Percentiles rank a stretch among this genome's conserved stretches.
phyloP scores from a whole-genome alignment of 345 rosid genomes.

The Pugionium dolabratum region DNA sequence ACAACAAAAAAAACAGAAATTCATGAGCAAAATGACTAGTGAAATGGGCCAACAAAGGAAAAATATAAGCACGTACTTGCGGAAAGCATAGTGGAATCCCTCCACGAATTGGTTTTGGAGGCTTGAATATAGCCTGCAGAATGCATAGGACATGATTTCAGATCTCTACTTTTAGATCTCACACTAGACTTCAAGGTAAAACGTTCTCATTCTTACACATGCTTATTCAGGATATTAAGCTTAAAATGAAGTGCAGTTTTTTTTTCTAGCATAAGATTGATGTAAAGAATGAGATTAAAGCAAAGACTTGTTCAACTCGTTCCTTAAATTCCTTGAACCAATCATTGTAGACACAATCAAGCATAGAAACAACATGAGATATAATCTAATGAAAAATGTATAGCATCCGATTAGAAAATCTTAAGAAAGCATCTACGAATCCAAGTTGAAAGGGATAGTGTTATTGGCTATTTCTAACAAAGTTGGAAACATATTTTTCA shows the following conservation, averaged over 20 bases:
- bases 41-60: not conserved
- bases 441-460: too few relatives aligned
- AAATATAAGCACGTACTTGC: slow-evolving; percentile 54
- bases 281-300: not conserved
- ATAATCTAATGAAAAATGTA: not conserved
- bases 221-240: slow-evolving; percentile 16
- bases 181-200: slow-evolving; percentile 20
- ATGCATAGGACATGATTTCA: slow-evolving; percentile 23
- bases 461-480: not conserved
- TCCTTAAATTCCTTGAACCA: slow-evolving; percentile 6
- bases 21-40: slow-evolving; percentile 25
- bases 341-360: slow-evolving; percentile 18
- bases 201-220: slow-evolving; percentile 1
- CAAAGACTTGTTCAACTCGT: slow-evolving; percentile 4
- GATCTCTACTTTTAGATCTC: slow-evolving; percentile 8
- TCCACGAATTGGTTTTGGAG: slow-evolving; percentile 91
- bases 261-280: too few relatives aligned
- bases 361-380: slow-evolving; percentile 15
- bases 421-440: too few relatives aligned
- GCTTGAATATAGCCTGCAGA: slow-evolving; percentile 70
- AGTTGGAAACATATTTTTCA: not conserved
- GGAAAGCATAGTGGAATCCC: slow-evolving; percentile 97
- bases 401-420: not conserved
- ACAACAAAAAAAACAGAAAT: not conserved
- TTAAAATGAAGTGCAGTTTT: slow-evolving; percentile 15